Evolutionary conservation across 371 early-diverging fungal genomes (phyloP).

Genomic region (Batkoa obscura): DNA sequence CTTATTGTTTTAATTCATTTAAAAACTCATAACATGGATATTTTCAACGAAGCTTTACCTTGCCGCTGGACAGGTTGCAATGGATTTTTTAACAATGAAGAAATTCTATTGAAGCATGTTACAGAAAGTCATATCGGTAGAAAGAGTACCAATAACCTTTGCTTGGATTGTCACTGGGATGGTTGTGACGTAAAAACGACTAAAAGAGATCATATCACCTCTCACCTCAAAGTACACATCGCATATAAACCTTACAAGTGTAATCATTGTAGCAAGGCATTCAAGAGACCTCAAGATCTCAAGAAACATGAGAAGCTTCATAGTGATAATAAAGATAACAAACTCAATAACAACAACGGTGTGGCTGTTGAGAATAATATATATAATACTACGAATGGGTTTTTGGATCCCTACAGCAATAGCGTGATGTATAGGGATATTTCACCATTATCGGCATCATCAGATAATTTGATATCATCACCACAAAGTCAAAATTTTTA

Average conservation of each 20-base stretch:
- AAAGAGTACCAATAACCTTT: conserved; percentile 67
- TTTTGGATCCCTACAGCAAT: too few species aligned
- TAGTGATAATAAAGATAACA: conserved; percentile 20
- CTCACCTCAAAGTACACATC: conserved; percentile 79
- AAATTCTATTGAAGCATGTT: conserved; percentile 63
- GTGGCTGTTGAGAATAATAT: too few species aligned
- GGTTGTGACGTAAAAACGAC: conserved; percentile 46
- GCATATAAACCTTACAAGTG: conserved; percentile 79
- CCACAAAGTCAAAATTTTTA: neutral
- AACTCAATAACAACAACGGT: too few species aligned
- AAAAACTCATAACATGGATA: neutral
- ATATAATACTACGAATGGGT: too few species aligned
- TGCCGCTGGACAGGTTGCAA: neutral
- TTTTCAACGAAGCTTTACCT: neutral
- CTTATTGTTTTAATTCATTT: too few species aligned
- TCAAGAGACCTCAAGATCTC: conserved; percentile 86
- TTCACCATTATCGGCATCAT: neutral
- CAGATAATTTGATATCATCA: neutral
- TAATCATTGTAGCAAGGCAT: conserved; percentile 51
- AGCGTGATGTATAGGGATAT: too few species aligned
- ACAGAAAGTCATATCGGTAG: conserved; percentile 81
- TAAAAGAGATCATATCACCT: conserved; percentile 91
- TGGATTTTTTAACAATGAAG: conserved; percentile 27
- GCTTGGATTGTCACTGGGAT: conserved; percentile 74
- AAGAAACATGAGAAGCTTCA: conserved; percentile 85